Percentiles rank a stretch among this genome's conserved stretches.
These are phyloP conservation scores for Aplosporella prunicola DNA, from an alignment of 2,329 filamentous ascomycete genomes.

Conservation along the genomic window DNA sequence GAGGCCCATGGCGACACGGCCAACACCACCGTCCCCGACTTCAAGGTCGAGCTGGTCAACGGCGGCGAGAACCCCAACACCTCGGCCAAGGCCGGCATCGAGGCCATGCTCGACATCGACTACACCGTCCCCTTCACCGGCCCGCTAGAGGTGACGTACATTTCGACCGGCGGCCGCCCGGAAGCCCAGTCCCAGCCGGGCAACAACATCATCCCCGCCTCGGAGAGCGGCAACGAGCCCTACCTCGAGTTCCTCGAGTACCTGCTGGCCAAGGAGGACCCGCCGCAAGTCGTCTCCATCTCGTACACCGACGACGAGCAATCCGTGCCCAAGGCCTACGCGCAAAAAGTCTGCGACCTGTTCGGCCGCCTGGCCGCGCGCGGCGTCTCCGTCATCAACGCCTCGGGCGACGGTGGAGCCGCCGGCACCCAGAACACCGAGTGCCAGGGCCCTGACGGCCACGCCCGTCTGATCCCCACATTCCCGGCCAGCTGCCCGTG, in stretches of 20 bases:
- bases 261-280: conserved; percentile 37
- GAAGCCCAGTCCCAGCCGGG: conserved; percentile 38
- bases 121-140: conserved; percentile 48
- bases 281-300: conserved; percentile 53
- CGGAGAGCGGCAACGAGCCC: conserved; percentile 19
- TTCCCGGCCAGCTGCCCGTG: conserved; percentile 45
- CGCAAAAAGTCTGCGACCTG: conserved; percentile 51
- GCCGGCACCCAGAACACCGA: conserved; percentile 23
- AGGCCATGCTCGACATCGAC: conserved; percentile 58
- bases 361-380: conserved; percentile 45
- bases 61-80: conserved; percentile 19
- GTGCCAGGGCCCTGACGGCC: conserved; percentile 35
- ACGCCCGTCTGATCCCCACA: conserved; percentile 37
- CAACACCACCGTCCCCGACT: conserved; percentile 35
- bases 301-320: conserved; percentile 62
- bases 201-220: conserved; percentile 15
- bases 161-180: conserved; percentile 50
- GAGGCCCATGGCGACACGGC: conserved; percentile 30
- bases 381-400: conserved; percentile 40
- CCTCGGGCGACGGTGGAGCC: conserved; percentile 41
- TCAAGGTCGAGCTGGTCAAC: conserved; percentile 27
- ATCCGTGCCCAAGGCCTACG: conserved; percentile 51
- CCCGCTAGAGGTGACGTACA: conserved; percentile 47
- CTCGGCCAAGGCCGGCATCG: conserved; percentile 25
- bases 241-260: conserved; percentile 56